Percentiles rank a stretch among this genome's conserved stretches.
These are phyloP conservation scores for Moesziomyces globuligerus DNA, from an alignment of 1,284 basidiomycete genomes.

Conservation along the genomic window DNA sequence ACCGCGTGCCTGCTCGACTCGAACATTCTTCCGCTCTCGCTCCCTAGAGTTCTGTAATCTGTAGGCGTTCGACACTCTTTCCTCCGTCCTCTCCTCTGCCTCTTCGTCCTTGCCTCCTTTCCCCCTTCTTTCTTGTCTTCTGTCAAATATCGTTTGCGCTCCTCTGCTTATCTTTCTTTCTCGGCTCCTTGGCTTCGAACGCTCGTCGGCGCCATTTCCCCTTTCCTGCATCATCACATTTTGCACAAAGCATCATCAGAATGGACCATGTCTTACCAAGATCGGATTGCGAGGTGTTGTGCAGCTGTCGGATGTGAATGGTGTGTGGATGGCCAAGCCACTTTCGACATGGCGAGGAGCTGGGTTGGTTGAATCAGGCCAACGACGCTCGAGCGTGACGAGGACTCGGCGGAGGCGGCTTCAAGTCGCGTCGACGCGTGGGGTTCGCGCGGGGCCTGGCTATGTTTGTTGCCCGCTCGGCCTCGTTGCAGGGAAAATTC, in stretches of 20 bases:
- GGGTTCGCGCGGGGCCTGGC: neutral
- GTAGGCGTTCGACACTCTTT: conserved; percentile 17
- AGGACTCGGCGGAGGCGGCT: too few species aligned
- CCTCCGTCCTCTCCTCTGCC: neutral
- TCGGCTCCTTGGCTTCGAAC: conserved; percentile 2
- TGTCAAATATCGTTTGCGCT: conserved; percentile 25
- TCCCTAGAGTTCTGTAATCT: conserved; percentile 36
- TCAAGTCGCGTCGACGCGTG: conserved; percentile 43
- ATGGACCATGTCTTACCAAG: conserved; percentile 28
- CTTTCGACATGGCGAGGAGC: too few species aligned
- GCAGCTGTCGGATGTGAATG: neutral
- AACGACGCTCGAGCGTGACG: too few species aligned
- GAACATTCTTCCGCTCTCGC: conserved; percentile 14
- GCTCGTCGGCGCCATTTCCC: conserved; percentile 2
- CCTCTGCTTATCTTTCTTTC: conserved; percentile 8
- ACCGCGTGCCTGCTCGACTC: conserved; percentile 8
- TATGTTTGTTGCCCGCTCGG: too few species aligned
- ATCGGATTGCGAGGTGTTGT: neutral
- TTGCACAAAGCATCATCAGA: conserved; percentile 49
- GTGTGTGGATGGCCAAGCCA: too few species aligned
- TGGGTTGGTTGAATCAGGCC: too few species aligned
- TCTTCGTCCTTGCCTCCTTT: neutral
- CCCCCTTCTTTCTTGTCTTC: neutral
- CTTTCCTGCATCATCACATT: conserved; percentile 31
- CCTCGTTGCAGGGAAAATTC: too few species aligned